Percentiles rank a stretch among this genome's conserved stretches.
phyloP scores from a whole-genome alignment of 495 filamentous ascomycete species.

The Acidiella bohemica region DNA sequence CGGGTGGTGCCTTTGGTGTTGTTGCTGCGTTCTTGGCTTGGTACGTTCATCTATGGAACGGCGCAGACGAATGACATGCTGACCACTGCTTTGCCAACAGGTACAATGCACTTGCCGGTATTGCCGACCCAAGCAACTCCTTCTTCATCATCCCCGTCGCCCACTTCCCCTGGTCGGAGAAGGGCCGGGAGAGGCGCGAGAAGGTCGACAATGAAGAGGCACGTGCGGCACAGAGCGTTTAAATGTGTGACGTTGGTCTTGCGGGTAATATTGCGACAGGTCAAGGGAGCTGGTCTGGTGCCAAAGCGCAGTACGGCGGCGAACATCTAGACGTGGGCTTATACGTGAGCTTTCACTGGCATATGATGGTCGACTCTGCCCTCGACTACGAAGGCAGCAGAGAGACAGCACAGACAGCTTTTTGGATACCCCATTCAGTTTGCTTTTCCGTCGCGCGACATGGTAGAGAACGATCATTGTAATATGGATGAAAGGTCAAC shows the following conservation, averaged over 20 bases:
- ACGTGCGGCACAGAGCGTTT: slow-evolving; percentile 8
- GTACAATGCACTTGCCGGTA: slow-evolving; percentile 92
- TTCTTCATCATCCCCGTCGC: slow-evolving; percentile 93
- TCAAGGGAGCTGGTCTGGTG: not conserved
- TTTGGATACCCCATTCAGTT: no score
- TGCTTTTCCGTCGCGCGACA: no score
- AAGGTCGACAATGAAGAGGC: slow-evolving; percentile 30
- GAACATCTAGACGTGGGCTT: no score
- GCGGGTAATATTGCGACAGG: not conserved
- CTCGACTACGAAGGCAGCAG: no score
- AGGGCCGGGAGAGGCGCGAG: slow-evolving; percentile 49
- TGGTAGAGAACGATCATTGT: no score
- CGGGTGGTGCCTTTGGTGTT: slow-evolving; percentile 79
- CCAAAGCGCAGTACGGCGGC: no score
- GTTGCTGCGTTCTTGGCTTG: slow-evolving; percentile 82
- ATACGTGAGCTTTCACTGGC: no score
- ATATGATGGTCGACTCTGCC: no score
- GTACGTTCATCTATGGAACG: slow-evolving; percentile 22
- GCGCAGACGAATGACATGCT: not conserved
- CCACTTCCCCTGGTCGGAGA: slow-evolving; percentile 95
- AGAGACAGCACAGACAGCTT: no score
- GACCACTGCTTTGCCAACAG: slow-evolving; percentile 3
- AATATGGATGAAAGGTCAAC: no score
- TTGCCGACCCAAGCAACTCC: slow-evolving; percentile 70
- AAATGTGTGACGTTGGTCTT: not conserved